Conservation (phyloP, 352 stramenopile species). For the Globisporangium lucens region DNA sequence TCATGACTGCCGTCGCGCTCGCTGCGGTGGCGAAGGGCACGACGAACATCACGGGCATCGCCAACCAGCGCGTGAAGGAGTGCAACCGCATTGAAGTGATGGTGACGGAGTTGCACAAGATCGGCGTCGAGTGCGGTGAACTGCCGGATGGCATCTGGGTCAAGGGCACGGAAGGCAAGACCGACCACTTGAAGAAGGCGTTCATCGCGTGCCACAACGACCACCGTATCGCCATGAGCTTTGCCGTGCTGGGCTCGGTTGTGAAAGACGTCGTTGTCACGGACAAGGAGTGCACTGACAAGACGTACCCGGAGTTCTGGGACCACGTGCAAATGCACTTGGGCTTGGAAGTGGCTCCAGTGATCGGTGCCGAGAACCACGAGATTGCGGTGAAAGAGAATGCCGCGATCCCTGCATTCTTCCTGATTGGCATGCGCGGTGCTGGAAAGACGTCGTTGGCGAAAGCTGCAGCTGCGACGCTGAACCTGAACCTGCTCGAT, state of each 20-base stretch:
- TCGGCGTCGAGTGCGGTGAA: constrained; percentile 86
- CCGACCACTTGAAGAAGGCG: constrained; percentile 47
- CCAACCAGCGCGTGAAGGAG: constrained; percentile 98
- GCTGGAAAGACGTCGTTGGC: constrained; percentile 83
- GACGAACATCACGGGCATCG: constrained; percentile 97
- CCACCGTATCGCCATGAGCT: constrained; percentile 98
- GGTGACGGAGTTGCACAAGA: constrained; percentile 94
- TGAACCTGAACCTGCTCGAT: constrained; percentile 69
- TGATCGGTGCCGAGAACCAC: constrained; percentile 27
- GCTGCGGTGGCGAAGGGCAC: constrained; percentile 94
- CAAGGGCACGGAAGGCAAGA: constrained; percentile 54
- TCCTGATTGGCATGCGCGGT: constrained; percentile 87
- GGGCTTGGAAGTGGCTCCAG: constrained; percentile 48
- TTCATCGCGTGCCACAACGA: constrained; percentile 94
- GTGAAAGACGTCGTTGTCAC: constrained; percentile 92
- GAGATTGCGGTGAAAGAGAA: constrained; percentile 12
- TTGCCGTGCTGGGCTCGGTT: constrained; percentile 92
- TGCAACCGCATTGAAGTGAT: constrained; percentile 98
- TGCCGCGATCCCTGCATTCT: constrained; percentile 40
- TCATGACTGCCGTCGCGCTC: constrained; percentile 96
- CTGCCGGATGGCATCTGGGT: constrained; percentile 80
- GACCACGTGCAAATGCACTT: constrained; percentile 69
- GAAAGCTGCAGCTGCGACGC: constrained; percentile 33
- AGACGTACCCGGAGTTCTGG: constrained; percentile 98
- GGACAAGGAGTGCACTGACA: constrained; percentile 97